Evolutionary conservation across 768 basidiomycete genomes (phyloP).

Genomic region (Hemileccinum rubropunctum): DNA sequence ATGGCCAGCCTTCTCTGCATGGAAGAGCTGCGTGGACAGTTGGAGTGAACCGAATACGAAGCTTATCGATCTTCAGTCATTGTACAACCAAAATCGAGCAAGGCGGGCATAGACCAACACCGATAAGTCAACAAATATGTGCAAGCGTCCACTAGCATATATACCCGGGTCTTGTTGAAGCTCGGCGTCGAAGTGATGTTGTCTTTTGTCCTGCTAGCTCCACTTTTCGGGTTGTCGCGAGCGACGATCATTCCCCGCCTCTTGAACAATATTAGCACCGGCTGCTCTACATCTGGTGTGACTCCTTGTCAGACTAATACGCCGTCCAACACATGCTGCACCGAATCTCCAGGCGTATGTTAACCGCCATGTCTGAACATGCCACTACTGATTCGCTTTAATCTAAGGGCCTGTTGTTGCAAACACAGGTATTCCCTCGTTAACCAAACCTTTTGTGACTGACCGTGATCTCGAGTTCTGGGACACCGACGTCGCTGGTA

Average conservation of each 20-base stretch:
- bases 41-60: neutral
- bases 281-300: constrained; percentile 50
- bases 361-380: neutral
- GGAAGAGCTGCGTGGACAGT: neutral
- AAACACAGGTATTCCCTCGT: constrained; percentile 42
- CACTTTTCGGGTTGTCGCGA: constrained; percentile 17
- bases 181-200: constrained; percentile 3
- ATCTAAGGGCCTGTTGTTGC: constrained; percentile 55
- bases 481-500: constrained; percentile 63
- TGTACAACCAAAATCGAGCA: neutral
- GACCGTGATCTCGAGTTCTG: constrained; percentile 53
- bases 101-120: neutral
- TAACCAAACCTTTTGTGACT: neutral
- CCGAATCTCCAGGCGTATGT: constrained; percentile 62
- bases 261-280: constrained; percentile 40
- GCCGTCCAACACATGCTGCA: constrained; percentile 54
- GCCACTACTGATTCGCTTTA: neutral
- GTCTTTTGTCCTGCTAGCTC: constrained; percentile 20
- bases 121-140: neutral
- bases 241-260: constrained; percentile 19
- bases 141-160: constrained; percentile 7
- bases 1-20: neutral
- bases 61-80: neutral
- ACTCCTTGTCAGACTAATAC: constrained; percentile 55
- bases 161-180: constrained; percentile 3